Conservation (phyloP, 495 filamentous ascomycete species). For the Tuber microsphaerosporum region DNA sequence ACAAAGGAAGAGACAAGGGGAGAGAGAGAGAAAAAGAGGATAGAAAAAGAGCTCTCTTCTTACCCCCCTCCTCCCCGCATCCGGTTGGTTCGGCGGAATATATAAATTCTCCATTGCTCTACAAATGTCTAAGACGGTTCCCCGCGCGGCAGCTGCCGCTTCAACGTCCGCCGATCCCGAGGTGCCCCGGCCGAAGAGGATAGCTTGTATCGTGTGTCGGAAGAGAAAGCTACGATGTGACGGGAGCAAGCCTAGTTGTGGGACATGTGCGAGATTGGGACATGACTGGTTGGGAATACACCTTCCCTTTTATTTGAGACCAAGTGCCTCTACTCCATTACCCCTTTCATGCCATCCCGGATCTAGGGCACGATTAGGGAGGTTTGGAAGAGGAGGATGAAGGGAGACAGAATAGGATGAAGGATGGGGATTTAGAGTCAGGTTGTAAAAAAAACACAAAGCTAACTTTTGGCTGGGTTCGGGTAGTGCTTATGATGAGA, state of each 20-base stretch:
- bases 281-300: slow-evolving; percentile 56
- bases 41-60: not conserved
- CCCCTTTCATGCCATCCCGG: not conserved
- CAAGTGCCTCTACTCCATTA: not conserved
- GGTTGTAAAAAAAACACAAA: not conserved
- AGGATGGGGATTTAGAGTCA: not conserved
- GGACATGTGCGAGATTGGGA: slow-evolving; percentile 79
- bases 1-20: not conserved
- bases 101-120: not conserved
- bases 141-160: slow-evolving; percentile 10
- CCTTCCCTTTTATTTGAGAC: not conserved
- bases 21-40: not conserved
- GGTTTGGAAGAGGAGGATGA: not conserved
- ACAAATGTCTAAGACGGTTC: slow-evolving; percentile 4
- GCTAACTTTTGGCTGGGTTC: slow-evolving; percentile 13
- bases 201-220: slow-evolving; percentile 93
- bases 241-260: slow-evolving; percentile 74
- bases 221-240: slow-evolving; percentile 86
- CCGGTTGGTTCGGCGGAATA: not conserved
- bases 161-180: slow-evolving; percentile 22
- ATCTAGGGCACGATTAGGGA: not conserved
- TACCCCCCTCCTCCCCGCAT: not conserved
- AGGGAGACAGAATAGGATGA: not conserved
- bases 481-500: slow-evolving; percentile 81
- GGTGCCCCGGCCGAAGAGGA: slow-evolving; percentile 78